Evolutionary conservation across 495 filamentous ascomycete genomes (phyloP), one percentile per base, ranked within the genome.

Genomic region (Platismatia glauca): DNA sequence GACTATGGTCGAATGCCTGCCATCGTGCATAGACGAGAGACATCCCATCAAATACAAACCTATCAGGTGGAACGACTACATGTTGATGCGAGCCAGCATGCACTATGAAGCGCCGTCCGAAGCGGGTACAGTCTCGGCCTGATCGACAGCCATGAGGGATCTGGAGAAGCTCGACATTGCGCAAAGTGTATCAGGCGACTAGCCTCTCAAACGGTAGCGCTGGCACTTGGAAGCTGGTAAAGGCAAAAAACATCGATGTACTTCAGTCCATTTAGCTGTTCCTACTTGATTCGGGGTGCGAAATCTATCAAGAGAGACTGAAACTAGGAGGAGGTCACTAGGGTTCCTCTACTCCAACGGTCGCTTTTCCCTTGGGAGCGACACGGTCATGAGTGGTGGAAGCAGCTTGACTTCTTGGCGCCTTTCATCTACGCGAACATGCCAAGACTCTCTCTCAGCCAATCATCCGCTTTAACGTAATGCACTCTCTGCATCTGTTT

Each of bases 41-140:
- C 79, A 82, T 66, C 82, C 81, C 8, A 71, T 79, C 27, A 76
- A 79, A 64, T 84, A 82, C 63, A 75, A 81, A 64, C 81, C 82
- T 55, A 83, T 85, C 20, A 79, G 75, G 18, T 84, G 80, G 68
- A 80, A 81, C 34, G 76, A 84, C 46, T 70, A 70, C 31, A 59
- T 55, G 50, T 58, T 67, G 57, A 68, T 70, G 68, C 62, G 68
- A 20, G 66, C 66, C 12, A 66, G 66, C 24, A 63, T 66, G 66
- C 59, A 66, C 12, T 70, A 70, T 58, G 55, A 66, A 35, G 37
- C 31, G 16, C 39, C 39, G 39, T 33, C 31, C 6, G 53, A 48
- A 11, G 61, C 24, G 34, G 18, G 20, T 33, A 33, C 39, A 29
- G 61, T 63, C n/a, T 38, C 55, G 22, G 61, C 33, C 34, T 63